Conservation (phyloP, 768 basidiomycete genomes). For the Podaxis sp. region DNA sequence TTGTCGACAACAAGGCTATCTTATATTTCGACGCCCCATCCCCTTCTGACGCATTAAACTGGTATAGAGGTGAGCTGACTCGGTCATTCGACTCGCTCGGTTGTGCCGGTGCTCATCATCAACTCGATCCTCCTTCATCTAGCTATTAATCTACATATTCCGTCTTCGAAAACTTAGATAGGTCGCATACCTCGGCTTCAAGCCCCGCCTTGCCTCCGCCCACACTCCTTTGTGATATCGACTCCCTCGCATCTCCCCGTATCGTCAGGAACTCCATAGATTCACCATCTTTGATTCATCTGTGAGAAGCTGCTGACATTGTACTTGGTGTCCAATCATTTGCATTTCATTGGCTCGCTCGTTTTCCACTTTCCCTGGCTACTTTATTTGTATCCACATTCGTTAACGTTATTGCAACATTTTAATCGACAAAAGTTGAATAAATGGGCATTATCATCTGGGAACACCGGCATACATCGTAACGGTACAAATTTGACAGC, state of each 20-base stretch:
- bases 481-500: not conserved
- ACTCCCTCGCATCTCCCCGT: not conserved
- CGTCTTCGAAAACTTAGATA: constrained; percentile 70
- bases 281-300: constrained; percentile 22
- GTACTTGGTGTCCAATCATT: constrained; percentile 15
- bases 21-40: constrained; percentile 86
- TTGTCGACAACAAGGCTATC: constrained; percentile 91
- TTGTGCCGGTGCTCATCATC: not conserved
- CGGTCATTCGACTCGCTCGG: not conserved
- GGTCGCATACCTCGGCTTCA: not conserved
- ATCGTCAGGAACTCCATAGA: constrained; percentile 14
- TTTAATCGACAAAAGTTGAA: constrained; percentile 10
- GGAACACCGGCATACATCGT: not conserved
- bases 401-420: constrained; percentile 14
- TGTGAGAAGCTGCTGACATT: constrained; percentile 20
- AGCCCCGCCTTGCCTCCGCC: not conserved
- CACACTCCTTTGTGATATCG: constrained; percentile 11
- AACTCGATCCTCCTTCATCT: not conserved
- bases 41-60: constrained; percentile 82
- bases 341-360: constrained; percentile 9
- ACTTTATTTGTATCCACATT: constrained; percentile 14
- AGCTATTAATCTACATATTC: constrained; percentile 92
- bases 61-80: constrained; percentile 74
- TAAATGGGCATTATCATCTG: not conserved
- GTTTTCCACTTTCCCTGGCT: not conserved